Conservation (phyloP, 1,284 basidiomycete species). For the Sanghuangporus weigelae region DNA sequence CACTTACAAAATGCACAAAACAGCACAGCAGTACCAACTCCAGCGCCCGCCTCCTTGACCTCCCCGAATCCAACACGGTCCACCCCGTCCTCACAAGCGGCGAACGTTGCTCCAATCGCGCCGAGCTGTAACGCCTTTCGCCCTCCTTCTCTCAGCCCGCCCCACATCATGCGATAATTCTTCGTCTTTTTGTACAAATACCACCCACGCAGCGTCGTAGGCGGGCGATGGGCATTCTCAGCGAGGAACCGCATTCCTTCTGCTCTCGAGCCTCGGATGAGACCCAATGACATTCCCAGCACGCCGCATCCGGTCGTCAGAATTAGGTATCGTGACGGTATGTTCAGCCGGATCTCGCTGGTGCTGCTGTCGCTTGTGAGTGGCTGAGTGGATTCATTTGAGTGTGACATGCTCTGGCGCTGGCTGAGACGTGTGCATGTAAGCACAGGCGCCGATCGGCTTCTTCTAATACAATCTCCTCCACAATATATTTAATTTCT, state of each 20-base stretch:
- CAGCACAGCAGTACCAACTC: slow-evolving; percentile 52
- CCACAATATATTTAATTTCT: no score
- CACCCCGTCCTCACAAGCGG: slow-evolving; percentile 61
- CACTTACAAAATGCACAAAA: slow-evolving; percentile 63
- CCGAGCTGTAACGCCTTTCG: slow-evolving; percentile 53
- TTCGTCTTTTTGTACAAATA: slow-evolving; percentile 92
- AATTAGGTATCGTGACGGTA: slow-evolving; percentile 34
- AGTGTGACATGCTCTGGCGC: not conserved
- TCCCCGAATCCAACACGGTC: slow-evolving; percentile 38
- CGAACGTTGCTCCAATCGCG: slow-evolving; percentile 54
- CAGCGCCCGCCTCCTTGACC: slow-evolving; percentile 56
- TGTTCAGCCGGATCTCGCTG: slow-evolving; percentile 29
- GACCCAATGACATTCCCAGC: slow-evolving; percentile 61
- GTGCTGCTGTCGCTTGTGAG: not conserved
- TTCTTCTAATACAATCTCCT: not conserved
- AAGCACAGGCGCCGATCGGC: not conserved
- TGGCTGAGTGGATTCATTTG: not conserved
- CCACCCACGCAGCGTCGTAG: slow-evolving; percentile 80
- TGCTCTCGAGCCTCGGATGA: slow-evolving; percentile 61
- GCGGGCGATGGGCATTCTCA: slow-evolving; percentile 67
- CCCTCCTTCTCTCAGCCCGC: slow-evolving; percentile 64
- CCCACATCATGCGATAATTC: slow-evolving; percentile 77
- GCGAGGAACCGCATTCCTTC: slow-evolving; percentile 45
- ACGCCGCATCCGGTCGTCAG: slow-evolving; percentile 54
- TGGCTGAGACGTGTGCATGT: not conserved